A percentile compares a stretch with the other conserved stretches of the same genome.
phyloP scores from a whole-genome alignment of 2,329 filamentous ascomycete species.

The Moelleriella libera region DNA sequence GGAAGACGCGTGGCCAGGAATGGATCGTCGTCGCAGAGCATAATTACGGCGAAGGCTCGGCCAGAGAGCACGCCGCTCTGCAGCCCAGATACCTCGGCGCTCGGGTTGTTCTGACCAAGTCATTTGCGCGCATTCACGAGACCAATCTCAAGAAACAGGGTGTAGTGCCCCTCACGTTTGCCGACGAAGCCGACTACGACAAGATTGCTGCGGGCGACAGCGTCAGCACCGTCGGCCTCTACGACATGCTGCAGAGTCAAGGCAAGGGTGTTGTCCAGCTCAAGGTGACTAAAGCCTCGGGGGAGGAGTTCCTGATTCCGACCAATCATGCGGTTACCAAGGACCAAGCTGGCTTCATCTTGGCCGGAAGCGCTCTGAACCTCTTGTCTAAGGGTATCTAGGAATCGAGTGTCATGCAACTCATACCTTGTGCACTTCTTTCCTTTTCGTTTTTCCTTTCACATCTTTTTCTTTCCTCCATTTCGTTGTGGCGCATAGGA shows the following conservation, averaged over 20 bases:
- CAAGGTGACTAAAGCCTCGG: slow-evolving; percentile 45
- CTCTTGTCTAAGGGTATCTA: slow-evolving; percentile 52
- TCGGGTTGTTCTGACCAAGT: slow-evolving; percentile 71
- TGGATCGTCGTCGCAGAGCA: slow-evolving; percentile 97
- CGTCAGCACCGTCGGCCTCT: slow-evolving; percentile 69
- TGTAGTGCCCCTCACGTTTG: slow-evolving; percentile 86
- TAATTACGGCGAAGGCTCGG: slow-evolving; percentile 90
- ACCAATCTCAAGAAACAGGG: slow-evolving; percentile 97
- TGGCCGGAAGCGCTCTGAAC: slow-evolving; percentile 90
- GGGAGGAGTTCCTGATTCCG: slow-evolving; percentile 53
- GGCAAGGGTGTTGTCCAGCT: slow-evolving; percentile 68
- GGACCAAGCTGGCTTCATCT: slow-evolving; percentile 84
- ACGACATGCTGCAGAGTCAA: slow-evolving; percentile 63
- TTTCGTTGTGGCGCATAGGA: background rate
- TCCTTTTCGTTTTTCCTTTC: background rate
- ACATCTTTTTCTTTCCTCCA: background rate
- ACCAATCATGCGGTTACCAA: slow-evolving; percentile 80
- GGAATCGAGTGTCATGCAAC: background rate
- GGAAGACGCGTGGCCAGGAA: slow-evolving; percentile 59
- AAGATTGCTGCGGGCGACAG: slow-evolving; percentile 69
- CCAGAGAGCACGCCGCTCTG: slow-evolving; percentile 77
- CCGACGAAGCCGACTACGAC: slow-evolving; percentile 77
- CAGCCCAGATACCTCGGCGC: slow-evolving; percentile 86
- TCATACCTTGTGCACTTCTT: background rate
- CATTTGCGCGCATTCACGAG: slow-evolving; percentile 85